phyloP scores from a whole-genome alignment of 2,329 filamentous ascomycete genomes.

The Macrophomina tecta region DNA sequence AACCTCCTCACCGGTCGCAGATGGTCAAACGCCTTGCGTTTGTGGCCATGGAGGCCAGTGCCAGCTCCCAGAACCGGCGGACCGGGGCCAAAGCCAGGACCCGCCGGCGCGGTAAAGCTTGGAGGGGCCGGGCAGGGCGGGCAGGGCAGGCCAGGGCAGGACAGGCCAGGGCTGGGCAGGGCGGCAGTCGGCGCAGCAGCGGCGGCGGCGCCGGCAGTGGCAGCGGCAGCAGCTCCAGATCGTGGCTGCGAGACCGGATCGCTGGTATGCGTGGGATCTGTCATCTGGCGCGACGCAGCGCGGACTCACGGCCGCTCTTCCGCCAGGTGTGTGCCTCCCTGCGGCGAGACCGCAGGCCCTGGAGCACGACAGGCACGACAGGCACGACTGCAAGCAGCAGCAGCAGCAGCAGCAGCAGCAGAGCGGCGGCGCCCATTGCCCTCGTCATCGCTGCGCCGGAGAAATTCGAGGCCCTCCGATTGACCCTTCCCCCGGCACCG shows the following conservation, averaged over 20 bases:
- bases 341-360: background rate
- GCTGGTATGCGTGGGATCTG: background rate
- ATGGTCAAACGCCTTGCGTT: background rate
- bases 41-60: background rate
- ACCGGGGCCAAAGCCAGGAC: background rate
- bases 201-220: no score
- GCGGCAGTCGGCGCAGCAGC: background rate
- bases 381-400: no score
- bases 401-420: no score
- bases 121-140: background rate
- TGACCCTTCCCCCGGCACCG: background rate
- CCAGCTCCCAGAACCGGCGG: background rate
- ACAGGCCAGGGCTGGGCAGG: background rate
- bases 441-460: background rate
- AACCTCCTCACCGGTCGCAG: background rate
- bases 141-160: background rate
- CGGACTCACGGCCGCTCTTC: background rate
- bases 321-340: background rate
- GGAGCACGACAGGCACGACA: no score
- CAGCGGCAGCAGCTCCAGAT: background rate
- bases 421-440: no score
- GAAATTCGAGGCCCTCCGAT: background rate
- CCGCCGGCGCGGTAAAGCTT: conserved; percentile 17
- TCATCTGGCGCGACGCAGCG: background rate
- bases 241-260: conserved; percentile 8